phyloP scores from a whole-genome alignment of 257 asterid species.

The Paraleonurus japonicus region DNA sequence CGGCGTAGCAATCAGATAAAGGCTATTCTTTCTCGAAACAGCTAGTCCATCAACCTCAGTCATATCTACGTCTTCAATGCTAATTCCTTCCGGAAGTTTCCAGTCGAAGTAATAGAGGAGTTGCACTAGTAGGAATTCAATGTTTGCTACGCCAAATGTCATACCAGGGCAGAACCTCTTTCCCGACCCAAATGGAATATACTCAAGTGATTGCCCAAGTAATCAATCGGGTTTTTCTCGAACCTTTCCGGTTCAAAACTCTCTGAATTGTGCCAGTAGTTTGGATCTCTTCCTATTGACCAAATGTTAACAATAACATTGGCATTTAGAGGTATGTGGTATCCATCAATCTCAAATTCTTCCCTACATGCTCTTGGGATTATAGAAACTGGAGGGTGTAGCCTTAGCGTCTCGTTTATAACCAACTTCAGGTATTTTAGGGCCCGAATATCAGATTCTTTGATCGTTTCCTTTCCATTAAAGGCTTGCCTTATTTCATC shows the following conservation, averaged over 20 bases:
- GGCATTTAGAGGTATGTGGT: conserved; percentile 32
- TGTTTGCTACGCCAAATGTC: conserved; percentile 28
- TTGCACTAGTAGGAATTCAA: conserved; percentile 30
- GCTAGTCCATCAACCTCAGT: conserved; percentile 26
- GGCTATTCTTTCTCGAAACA: conserved; percentile 24
- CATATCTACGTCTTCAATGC: conserved; percentile 21
- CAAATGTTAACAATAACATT: conserved; percentile 30
- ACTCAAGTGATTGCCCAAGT: conserved; percentile 37
- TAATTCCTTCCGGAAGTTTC: conserved; percentile 30
- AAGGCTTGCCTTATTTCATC: conserved; percentile 29
- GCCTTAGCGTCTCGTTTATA: conserved; percentile 36
- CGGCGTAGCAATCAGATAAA: conserved; percentile 29
- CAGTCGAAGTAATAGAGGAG: conserved; percentile 34
- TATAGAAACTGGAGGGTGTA: conserved; percentile 40
- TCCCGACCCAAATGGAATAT: conserved; percentile 41
- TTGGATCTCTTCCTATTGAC: conserved; percentile 38
- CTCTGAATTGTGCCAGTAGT: conserved; percentile 36
- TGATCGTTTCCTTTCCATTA: conserved; percentile 10
- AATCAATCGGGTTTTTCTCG: conserved; percentile 27
- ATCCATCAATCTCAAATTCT: conserved; percentile 30
- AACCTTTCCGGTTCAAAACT: conserved; percentile 45
- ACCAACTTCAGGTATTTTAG: conserved; percentile 38
- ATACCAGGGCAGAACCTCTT: conserved; percentile 44
- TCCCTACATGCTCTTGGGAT: conserved; percentile 37
- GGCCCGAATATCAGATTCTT: conserved; percentile 18